phyloP scores from a whole-genome alignment of 371 early-diverging fungal species.

The Actinomucor elegans region DNA sequence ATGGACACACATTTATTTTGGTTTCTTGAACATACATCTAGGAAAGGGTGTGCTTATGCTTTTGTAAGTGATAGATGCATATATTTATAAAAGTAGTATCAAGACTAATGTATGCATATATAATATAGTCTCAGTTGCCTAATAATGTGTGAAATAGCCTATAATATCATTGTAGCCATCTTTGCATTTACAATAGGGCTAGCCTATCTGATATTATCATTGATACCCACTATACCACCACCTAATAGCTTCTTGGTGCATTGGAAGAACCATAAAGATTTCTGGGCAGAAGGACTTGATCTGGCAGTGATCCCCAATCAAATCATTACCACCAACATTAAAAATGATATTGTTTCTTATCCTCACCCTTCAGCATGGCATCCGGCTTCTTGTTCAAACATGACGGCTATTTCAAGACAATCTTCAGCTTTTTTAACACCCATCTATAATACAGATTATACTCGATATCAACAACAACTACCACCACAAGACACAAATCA shows the following conservation, averaged over 20 bases:
- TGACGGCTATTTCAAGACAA: no score
- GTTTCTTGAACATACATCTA: slow-evolving; percentile 34
- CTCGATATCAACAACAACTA: no score
- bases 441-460: no score
- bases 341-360: not conserved
- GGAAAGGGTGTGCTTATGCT: slow-evolving; percentile 38
- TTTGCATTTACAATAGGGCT: slow-evolving; percentile 35
- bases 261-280: slow-evolving; percentile 40
- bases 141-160: slow-evolving; percentile 31
- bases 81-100: no score
- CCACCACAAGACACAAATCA: no score
- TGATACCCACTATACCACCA: slow-evolving; percentile 27
- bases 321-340: not conserved
- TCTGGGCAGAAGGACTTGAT: slow-evolving; percentile 36
- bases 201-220: slow-evolving; percentile 32
- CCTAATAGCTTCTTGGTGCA: slow-evolving; percentile 31
- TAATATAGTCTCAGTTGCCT: slow-evolving; percentile 39
- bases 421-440: no score
- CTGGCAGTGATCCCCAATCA: slow-evolving; percentile 4
- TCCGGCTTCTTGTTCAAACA: no score
- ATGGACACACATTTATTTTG: slow-evolving; percentile 32
- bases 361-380: slow-evolving; percentile 20
- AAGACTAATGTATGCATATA: no score
- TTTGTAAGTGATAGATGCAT: slow-evolving; percentile 24
- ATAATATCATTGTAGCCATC: slow-evolving; percentile 41